Evolutionary conservation across 352 stramenopile species (phyloP).

Genomic region (Plasmopara muralis): DNA sequence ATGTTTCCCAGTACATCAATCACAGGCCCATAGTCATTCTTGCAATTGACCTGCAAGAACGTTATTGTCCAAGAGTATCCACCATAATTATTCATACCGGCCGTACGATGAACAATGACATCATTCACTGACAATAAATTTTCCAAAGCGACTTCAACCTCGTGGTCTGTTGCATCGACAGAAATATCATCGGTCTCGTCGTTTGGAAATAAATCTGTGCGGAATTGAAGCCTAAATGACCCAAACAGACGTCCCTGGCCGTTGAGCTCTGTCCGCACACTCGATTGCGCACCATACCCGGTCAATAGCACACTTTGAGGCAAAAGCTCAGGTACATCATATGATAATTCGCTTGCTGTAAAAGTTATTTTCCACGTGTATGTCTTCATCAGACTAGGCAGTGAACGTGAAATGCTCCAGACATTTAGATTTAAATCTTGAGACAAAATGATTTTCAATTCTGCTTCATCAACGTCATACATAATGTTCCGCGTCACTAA

Average conservation of each 20-base stretch:
- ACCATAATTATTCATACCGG: constrained; percentile 62
- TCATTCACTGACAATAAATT: constrained; percentile 68
- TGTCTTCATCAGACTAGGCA: constrained; percentile 30
- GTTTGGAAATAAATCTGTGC: constrained; percentile 62
- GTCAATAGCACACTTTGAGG: constrained; percentile 46
- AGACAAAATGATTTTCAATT: constrained; percentile 50
- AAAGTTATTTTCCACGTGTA: constrained; percentile 82
- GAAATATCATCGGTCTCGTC: constrained; percentile 67
- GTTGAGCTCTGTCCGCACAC: constrained; percentile 45
- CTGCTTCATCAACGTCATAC: constrained; percentile 47
- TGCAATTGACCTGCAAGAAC: constrained; percentile 73
- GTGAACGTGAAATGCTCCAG: constrained; percentile 41
- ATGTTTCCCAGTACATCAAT: constrained; percentile 61
- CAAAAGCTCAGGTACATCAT: constrained; percentile 51
- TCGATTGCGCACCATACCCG: constrained; percentile 44
- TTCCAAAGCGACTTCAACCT: constrained; percentile 53
- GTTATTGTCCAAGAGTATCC: constrained; percentile 84
- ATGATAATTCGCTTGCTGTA: constrained; percentile 48
- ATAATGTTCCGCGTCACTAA: constrained; percentile 61
- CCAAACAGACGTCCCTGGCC: constrained; percentile 61
- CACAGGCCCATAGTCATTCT: constrained; percentile 63
- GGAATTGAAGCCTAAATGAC: constrained; percentile 62
- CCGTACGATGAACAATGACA: constrained; percentile 49
- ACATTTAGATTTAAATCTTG: constrained; percentile 58
- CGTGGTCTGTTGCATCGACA: constrained; percentile 44